Base-by-base conservation (phyloP, 495 filamentous ascomycete species). In the Oidiodendron maius region DNA sequence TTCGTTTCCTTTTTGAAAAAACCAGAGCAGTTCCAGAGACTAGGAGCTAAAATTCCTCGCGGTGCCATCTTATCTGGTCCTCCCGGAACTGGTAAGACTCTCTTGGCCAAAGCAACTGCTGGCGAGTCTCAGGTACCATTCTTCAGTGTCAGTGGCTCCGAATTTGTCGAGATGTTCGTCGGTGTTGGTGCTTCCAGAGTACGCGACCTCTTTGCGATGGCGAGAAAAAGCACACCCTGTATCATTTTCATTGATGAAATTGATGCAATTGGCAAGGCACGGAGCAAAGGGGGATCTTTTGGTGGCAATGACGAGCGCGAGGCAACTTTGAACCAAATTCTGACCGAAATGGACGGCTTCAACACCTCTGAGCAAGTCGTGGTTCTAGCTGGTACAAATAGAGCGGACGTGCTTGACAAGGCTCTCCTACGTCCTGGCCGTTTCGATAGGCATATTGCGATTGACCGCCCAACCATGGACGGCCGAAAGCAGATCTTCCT, bases 241-340 rank as follows among this genome's bases (percentile, higher is more conserved):
- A 98, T 98, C 65, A 93, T 98, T 64, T 98, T 98, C 72, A 96
- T 98, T 57, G 93, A 98, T 61, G 93, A 98, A 69, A 98, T 98
- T 51, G 93, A 98, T 69, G 93, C 93, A 26, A 95, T 98, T 60
- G 93, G 93, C 61, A 90, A 89, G 64, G 83, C 90, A 28, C 81
- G 93, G 67, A 71, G 83, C 1, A 77, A 80, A 38, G 68, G 70
- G 15, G 70, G 74, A 30, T 82, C 75, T 53, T 81, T 83, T 44
- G 80, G 84, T 48, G 93, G 93, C 44, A 97, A 96, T 59, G 94
- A 97, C 61, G 93, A 98, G 71, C 81, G 93, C 59, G 93, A 98
- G 65, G 86, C 85, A 39, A 98, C 93, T 1, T 81, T 98, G 34
- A 98, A 98, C 64, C 93, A 98, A 68, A 96, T 98, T 48, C 75